Evolutionary conservation across 306 rosid species (phyloP).

Genomic region (Cicer cuneatum): DNA sequence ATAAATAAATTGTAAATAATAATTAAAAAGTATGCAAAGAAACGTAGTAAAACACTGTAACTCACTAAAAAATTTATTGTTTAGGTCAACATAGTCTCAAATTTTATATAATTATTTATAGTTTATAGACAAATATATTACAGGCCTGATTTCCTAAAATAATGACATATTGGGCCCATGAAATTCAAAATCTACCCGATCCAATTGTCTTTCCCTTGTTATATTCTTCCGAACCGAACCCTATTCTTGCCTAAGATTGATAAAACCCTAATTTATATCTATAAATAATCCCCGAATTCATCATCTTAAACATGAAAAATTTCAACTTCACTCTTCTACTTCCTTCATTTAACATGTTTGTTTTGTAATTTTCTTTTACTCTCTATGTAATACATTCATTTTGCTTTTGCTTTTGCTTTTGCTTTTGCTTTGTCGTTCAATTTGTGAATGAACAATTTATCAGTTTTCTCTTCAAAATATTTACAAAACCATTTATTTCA

Average conservation of each 20-base stretch:
- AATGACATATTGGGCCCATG: constrained; percentile 18
- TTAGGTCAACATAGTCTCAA: too few relatives aligned
- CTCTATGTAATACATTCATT: not conserved
- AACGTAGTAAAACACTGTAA: too few relatives aligned
- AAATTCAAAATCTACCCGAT: not conserved
- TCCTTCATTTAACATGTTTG: not conserved
- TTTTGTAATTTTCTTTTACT: not conserved
- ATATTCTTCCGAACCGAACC: not conserved
- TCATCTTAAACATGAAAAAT: rapidly evolving
- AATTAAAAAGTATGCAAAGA: too few relatives aligned
- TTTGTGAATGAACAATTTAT: not conserved
- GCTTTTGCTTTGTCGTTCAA: not conserved
- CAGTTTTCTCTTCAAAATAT: not conserved
- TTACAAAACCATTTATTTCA: not conserved
- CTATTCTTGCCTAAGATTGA: constrained; percentile 31
- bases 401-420: too few relatives aligned
- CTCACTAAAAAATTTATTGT: too few relatives aligned
- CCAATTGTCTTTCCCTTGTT: not conserved
- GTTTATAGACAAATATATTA: not conserved
- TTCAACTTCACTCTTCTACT: too few relatives aligned
- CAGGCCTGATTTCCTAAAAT: not conserved
- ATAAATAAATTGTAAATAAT: too few relatives aligned
- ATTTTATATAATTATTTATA: too few relatives aligned
- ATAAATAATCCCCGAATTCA: constrained; percentile 37
- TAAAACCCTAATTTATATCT: constrained; percentile 48